Conservation (phyloP, 176 grass and related monocot genomes). For the Sorghum bicolor region Sorghum_bicolor_NCBIv3 NC_012870.2:16980501-16981000, state of each 20-base stretch:
- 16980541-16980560: conserved; percentile 80
- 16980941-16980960: conserved; percentile 18
- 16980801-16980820: background rate
- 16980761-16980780: background rate
- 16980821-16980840: conserved; percentile 10
- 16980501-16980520: conserved; percentile 86
- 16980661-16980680: background rate
- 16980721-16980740: background rate
- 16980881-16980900: background rate
- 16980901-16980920: background rate
- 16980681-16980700: background rate
- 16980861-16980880: background rate
- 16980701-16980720: background rate
- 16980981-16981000: conserved; percentile 97
- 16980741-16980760: background rate
- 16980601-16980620: conserved; percentile 97
- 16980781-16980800: background rate
- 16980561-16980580: conserved; percentile 90
- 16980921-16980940: background rate
- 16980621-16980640: background rate
- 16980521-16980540: conserved; percentile 75
- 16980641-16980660: background rate
- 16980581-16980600: conserved; percentile 87
- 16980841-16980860: conserved; percentile 10
- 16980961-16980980: conserved; percentile 59